Conservation (phyloP, 805 yeast genomes). For the Kurtzmaniella cleridarum region DNA sequence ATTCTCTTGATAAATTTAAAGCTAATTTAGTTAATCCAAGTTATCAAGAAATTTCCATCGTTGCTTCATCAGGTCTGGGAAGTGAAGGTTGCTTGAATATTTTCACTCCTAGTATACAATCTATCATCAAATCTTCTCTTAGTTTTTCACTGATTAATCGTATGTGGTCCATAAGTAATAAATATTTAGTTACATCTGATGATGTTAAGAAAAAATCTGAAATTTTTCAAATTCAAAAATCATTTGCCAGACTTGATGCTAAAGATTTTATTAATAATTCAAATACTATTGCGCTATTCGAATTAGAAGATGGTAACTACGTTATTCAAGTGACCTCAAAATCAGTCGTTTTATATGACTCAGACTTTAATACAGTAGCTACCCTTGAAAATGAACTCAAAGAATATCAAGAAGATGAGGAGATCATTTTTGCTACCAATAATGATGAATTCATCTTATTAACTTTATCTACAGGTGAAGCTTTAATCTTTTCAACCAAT, state of each 20-base stretch:
- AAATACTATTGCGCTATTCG: constrained; percentile 62
- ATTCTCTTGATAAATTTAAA: constrained; percentile 47
- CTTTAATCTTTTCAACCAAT: constrained; percentile 44
- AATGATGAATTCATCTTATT: constrained; percentile 59
- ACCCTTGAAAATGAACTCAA: constrained; percentile 37
- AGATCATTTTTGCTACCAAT: constrained; percentile 55
- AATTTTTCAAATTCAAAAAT: constrained; percentile 56
- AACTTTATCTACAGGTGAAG: constrained; percentile 67
- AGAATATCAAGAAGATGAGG: constrained; percentile 39
- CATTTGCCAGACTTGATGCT: constrained; percentile 56
- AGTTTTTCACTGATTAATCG: constrained; percentile 67
- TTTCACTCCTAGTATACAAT: constrained; percentile 64
- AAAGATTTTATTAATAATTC: constrained; percentile 60
- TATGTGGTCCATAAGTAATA: constrained; percentile 67
- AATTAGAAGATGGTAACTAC: constrained; percentile 48
- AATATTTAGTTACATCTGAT: constrained; percentile 69
- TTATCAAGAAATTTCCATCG: constrained; percentile 57
- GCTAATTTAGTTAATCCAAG: constrained; percentile 70
- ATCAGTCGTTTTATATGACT: constrained; percentile 55
- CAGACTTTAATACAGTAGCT: constrained; percentile 49
- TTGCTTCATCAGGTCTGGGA: constrained; percentile 65
- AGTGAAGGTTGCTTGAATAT: constrained; percentile 51
- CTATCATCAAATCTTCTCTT: constrained; percentile 60
- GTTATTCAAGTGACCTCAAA: constrained; percentile 73
- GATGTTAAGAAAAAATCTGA: constrained; percentile 59